Evolutionary conservation across 208 protist species (phyloP).

Genomic region (Trypanosoma boissoni): DNA sequence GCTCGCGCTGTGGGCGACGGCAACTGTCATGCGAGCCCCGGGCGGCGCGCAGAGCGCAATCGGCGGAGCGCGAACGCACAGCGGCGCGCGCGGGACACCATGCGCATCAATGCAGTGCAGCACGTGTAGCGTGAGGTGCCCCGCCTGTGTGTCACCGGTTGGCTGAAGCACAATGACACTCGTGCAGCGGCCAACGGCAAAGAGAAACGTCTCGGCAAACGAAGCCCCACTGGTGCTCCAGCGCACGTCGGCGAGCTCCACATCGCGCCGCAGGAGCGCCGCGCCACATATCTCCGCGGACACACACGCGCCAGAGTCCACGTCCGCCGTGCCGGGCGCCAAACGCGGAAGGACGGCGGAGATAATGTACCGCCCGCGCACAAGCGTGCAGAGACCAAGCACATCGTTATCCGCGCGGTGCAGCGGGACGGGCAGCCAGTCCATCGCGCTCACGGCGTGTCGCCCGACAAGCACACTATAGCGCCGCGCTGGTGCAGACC

Average conservation of each 20-base stretch:
- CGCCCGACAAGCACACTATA: constrained; percentile 18
- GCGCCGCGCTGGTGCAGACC: not conserved
- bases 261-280: constrained; percentile 6
- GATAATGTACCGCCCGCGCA: constrained; percentile 18
- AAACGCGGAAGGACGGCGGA: constrained; percentile 14
- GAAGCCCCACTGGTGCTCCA: constrained; percentile 16
- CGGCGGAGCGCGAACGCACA: not conserved
- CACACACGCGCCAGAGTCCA: not conserved
- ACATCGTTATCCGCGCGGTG: constrained; percentile 17
- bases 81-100: constrained; percentile 2
- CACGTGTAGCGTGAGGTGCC: constrained; percentile 11
- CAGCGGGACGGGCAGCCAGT: constrained; percentile 24
- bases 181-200: constrained; percentile 16
- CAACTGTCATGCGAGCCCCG: not conserved
- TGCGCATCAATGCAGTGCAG: constrained; percentile 14
- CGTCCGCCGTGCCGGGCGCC: not conserved
- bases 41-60: not conserved
- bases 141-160: constrained; percentile 9
- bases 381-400: constrained; percentile 24
- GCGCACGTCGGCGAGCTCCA: constrained; percentile 6
- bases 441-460: constrained; percentile 7
- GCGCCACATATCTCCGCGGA: constrained; percentile 17
- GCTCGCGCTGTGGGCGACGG: constrained; percentile 11
- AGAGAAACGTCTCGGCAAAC: constrained; percentile 22
- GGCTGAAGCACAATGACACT: constrained; percentile 19